Percentiles rank a stretch among this genome's conserved stretches.
phyloP scores from a whole-genome alignment of 148 eudicot genomes.

The Fagopyrum esculentum region DNA sequence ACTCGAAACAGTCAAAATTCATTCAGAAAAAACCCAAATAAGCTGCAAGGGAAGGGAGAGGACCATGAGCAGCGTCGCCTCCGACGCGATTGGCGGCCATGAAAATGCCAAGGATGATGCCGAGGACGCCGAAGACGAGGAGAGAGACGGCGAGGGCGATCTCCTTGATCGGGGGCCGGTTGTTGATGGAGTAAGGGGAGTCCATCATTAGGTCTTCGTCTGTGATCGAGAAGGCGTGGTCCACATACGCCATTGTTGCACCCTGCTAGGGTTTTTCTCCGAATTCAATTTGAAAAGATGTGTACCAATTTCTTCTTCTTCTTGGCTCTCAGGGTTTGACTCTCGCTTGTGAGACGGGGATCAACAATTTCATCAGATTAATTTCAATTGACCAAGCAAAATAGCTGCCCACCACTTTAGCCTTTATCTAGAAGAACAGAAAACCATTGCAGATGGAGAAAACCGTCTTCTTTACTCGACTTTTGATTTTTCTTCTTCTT shows the following conservation, averaged over 20 bases:
- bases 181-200: slow-evolving; percentile 43
- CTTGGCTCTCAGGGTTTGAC: no score
- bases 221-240: slow-evolving; percentile 88
- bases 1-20: background rate
- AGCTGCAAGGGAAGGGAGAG: slow-evolving; percentile 13
- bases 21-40: background rate
- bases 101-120: slow-evolving; percentile 55
- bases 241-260: slow-evolving; percentile 78
- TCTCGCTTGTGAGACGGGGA: no score
- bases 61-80: slow-evolving; percentile 79
- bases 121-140: slow-evolving; percentile 69
- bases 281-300: no score
- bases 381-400: no score
- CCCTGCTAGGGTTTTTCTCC: no score
- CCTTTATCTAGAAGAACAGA: no score
- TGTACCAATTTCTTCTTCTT: no score
- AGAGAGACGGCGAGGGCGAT: slow-evolving; percentile 83
- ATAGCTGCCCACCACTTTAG: no score
- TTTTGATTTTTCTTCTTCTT: no score
- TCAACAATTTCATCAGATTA: no score
- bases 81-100: slow-evolving; percentile 73
- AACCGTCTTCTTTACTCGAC: no score
- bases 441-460: no score
- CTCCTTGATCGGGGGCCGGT: slow-evolving; percentile 76
- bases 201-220: slow-evolving; percentile 91